Evolutionary conservation across 2,329 filamentous ascomycete species (phyloP), one percentile per base, ranked within the genome.

Genomic region (Scorias spongiosa): DNA sequence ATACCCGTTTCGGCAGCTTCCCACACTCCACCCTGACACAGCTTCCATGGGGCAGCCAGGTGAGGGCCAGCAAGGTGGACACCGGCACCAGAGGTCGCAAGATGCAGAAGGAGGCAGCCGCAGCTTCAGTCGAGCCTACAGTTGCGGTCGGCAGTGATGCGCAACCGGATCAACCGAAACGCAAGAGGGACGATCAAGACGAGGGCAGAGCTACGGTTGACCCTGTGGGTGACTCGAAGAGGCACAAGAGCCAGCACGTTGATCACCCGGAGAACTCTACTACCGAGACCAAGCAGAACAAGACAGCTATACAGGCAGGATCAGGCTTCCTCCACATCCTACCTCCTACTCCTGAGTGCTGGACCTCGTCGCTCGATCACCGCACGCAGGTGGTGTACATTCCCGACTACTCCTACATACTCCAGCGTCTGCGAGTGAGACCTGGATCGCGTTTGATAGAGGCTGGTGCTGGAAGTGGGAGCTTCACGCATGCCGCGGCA

Each of bases 21-120:
- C 69, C 69, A 2, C 69, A 72, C 52, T 67, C 59, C 48, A 70
- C 67, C 0, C 61, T 72, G 20, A 57, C 94, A 44, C 71, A 77
- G 5, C 70, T 87, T 43, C 82, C 84, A 37, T 96, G 89, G 89
- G 91, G 91, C 26, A 86, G 84, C 6, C 91, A 96, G 60, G 80
- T 96, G 17, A 75, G 85, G 40, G 91, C 91, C 7, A 94, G 87
- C 1, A 77, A 81, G 29, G 87, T 95, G 45, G 85, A 95, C 57
- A 95, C 88, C 0, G 87, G 88, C 10, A 91, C 86, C n/a, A 72
- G 87, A 54, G 86, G 86, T 29, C 75, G 82, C 42, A 79, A 79
- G 59, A 62, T 68, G 12, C 66, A 68, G 43, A 62, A 60, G 18
- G 69, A 68, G 38, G 40, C n/a, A 4, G 12, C 39, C 7, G 3